phyloP scores from a whole-genome alignment of 345 rosid genomes.

The Adansonia digitata region DNA sequence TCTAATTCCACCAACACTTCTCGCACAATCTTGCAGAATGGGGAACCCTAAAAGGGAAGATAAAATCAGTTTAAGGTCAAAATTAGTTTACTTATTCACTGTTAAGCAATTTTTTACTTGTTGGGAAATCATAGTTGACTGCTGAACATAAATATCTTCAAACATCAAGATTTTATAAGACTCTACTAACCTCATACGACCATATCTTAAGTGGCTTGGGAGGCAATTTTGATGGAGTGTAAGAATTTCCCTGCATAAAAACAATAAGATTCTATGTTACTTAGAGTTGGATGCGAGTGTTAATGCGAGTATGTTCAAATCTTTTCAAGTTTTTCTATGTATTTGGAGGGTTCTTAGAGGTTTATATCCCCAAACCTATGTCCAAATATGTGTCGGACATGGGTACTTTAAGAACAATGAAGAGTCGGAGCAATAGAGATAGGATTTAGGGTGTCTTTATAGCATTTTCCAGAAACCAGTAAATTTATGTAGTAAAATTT shows the following conservation, averaged over 20 bases:
- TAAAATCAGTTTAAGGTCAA: slow-evolving; percentile 4
- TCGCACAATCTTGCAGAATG: slow-evolving; percentile 79
- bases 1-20: slow-evolving; percentile 85
- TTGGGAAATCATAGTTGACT: not conserved
- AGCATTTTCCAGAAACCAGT: slow-evolving; percentile 29
- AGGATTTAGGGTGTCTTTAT: not conserved
- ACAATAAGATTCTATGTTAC: slow-evolving; percentile 65
- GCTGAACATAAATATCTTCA: not conserved
- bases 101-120: not conserved
- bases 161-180: not conserved
- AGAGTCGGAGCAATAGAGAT: no score
- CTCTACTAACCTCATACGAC: slow-evolving; percentile 67
- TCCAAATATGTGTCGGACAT: no score
- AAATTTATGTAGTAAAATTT: not conserved
- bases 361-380: no score
- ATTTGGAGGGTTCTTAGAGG: no score
- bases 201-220: slow-evolving; percentile 84
- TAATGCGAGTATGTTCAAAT: no score
- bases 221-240: slow-evolving; percentile 72
- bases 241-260: slow-evolving; percentile 59
- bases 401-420: no score
- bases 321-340: no score
- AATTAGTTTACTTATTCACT: not conserved
- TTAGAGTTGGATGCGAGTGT: no score
- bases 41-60: slow-evolving; percentile 58